Percentiles rank a stretch among this genome's conserved stretches.
These are phyloP conservation scores for Papiliotrema laurentii DNA, from an alignment of 1,284 basidiomycete species.

Conservation along the genomic window DNA sequence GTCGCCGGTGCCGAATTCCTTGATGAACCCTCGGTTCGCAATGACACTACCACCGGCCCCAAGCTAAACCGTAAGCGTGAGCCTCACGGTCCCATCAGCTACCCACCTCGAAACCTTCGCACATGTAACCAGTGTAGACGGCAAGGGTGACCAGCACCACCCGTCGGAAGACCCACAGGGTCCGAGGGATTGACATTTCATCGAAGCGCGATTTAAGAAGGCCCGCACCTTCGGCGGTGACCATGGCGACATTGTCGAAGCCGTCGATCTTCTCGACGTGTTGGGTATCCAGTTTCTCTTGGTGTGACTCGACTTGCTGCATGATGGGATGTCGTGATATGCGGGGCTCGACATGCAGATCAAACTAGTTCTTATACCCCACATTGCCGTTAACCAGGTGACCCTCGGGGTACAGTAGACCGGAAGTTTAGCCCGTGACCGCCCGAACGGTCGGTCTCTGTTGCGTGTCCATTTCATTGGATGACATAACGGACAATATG, in stretches of 20 bases:
- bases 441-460: too few relatives aligned
- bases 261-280: constrained; percentile 3
- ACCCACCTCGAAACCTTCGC: constrained; percentile 18
- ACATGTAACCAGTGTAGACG: constrained; percentile 19
- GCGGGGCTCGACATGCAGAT: too few relatives aligned
- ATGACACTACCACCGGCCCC: constrained; percentile 16
- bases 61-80: constrained; percentile 3
- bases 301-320: background rate
- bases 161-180: constrained; percentile 19
- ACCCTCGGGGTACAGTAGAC: too few relatives aligned
- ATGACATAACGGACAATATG: too few relatives aligned
- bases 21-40: constrained; percentile 20
- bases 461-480: too few relatives aligned
- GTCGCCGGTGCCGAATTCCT: constrained; percentile 12
- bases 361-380: too few relatives aligned
- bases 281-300: background rate
- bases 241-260: background rate
- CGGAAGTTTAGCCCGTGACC: too few relatives aligned
- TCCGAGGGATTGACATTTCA: constrained; percentile 13
- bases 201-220: constrained; percentile 18
- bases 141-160: constrained; percentile 9
- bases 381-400: too few relatives aligned
- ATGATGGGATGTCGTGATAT: background rate
- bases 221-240: constrained; percentile 1
- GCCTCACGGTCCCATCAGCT: background rate